phyloP scores from a whole-genome alignment of 768 basidiomycete genomes.

The Pleurotus ostreatus region DNA sequence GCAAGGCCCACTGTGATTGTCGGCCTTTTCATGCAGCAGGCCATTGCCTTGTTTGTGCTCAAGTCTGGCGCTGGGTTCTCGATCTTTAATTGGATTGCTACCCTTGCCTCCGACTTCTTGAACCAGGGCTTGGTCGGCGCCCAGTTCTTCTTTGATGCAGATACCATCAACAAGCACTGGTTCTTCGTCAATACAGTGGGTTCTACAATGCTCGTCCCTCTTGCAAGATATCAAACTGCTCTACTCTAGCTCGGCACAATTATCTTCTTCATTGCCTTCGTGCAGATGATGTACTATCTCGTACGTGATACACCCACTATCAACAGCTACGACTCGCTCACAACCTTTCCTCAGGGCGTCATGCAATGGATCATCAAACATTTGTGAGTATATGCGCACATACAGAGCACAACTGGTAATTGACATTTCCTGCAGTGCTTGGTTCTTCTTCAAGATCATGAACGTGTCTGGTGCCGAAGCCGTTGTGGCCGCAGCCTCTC shows the following conservation, averaged over 20 bases:
- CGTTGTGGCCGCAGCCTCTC: conserved; percentile 87
- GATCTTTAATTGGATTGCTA: conserved; percentile 82
- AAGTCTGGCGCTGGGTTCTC: conserved; percentile 80
- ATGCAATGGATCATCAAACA: conserved; percentile 93
- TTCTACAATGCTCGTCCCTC: conserved; percentile 10
- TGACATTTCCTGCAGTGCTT: conserved; percentile 47
- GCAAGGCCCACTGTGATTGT: conserved; percentile 81
- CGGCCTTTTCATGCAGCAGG: conserved; percentile 82
- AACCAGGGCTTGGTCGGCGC: conserved; percentile 65
- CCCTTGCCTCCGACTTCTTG: conserved; percentile 78
- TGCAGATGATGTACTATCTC: conserved; percentile 84
- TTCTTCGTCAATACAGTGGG: conserved; percentile 80
- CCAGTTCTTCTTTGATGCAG: conserved; percentile 76
- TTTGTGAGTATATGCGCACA: conserved; percentile 49
- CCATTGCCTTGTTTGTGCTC: conserved; percentile 84
- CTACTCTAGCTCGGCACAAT: conserved; percentile 60
- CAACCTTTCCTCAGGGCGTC: conserved; percentile 47
- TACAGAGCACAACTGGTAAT: neutral
- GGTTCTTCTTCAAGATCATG: conserved; percentile 92
- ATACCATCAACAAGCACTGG: conserved; percentile 66
- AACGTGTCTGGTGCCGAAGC: conserved; percentile 94
- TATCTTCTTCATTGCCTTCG: conserved; percentile 92
- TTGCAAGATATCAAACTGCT: neutral
- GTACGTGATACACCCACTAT: neutral
- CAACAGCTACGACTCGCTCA: too few species aligned